These are phyloP conservation scores for Fusarium tricinctum DNA, from an alignment of 2,329 filamentous ascomycete species.

Conservation along the genomic window DNA sequence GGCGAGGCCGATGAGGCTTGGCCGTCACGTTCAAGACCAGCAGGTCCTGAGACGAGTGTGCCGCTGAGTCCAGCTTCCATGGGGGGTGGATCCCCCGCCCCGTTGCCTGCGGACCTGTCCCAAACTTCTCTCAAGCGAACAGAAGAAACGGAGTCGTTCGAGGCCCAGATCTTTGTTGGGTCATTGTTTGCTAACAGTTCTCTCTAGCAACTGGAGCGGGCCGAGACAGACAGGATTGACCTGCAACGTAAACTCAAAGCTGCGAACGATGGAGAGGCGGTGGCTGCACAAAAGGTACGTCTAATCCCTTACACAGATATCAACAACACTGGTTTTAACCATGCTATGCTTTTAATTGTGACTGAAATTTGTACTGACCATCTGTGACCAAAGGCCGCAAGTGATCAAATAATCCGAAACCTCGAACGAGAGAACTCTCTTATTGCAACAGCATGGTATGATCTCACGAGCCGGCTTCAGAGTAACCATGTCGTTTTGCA, in stretches of 20 bases:
- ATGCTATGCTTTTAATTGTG: not conserved
- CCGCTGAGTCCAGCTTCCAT: not conserved
- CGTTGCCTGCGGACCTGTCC: conserved; percentile 9
- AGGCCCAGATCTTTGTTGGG: not conserved
- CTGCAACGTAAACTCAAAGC: conserved; percentile 69
- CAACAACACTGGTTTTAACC: conserved; percentile 2
- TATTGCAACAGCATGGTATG: conserved; percentile 89
- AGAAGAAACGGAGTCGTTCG: not conserved
- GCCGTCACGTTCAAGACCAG: not conserved
- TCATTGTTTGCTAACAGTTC: conserved; percentile 32
- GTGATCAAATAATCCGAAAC: conserved; percentile 72
- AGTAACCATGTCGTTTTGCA: conserved; percentile 86
- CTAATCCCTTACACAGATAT: conserved; percentile 13
- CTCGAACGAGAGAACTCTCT: conserved; percentile 83
- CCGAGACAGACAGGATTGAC: conserved; percentile 69
- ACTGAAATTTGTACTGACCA: conserved; percentile 31
- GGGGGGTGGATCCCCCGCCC: not conserved
- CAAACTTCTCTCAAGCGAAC: conserved; percentile 10
- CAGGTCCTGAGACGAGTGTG: not conserved
- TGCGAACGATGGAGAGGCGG: conserved; percentile 63
- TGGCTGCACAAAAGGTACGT: conserved; percentile 68
- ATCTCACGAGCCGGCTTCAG: conserved; percentile 81
- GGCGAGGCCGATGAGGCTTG: conserved; percentile 4
- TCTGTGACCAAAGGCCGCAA: conserved; percentile 58
- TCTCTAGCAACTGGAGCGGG: conserved; percentile 69